A percentile compares a stretch with the other conserved stretches of the same genome.
Conservation (phyloP, 345 rosid species). For the Carallia brachiata region DNA sequence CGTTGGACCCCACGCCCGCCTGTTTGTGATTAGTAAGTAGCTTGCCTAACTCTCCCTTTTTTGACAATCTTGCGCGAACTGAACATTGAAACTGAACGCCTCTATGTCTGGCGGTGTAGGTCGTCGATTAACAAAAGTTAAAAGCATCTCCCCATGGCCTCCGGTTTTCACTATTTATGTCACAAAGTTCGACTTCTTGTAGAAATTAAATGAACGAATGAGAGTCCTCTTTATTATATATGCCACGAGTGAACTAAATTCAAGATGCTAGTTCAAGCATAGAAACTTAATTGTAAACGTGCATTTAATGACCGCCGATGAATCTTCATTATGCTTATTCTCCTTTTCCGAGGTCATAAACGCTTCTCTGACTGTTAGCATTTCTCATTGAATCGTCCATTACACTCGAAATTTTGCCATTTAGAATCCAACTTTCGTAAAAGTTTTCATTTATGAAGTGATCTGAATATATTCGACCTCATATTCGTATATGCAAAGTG, state of each 20-base stretch:
- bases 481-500: too few species aligned
- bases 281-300: too few species aligned
- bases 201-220: slow-evolving; percentile 17
- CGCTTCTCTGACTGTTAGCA: too few species aligned
- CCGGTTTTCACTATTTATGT: slow-evolving; percentile 13
- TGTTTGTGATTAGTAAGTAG: neutral
- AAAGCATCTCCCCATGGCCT: slow-evolving; percentile 14
- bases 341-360: too few species aligned
- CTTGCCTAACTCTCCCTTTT: slow-evolving; percentile 15
- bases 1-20: neutral
- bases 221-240: slow-evolving; percentile 1
- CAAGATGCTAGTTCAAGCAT: neutral
- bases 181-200: neutral
- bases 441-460: too few species aligned
- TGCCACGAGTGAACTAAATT: too few species aligned
- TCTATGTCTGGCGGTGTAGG: neutral
- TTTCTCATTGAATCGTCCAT: too few species aligned
- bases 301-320: too few species aligned
- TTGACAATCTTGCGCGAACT: slow-evolving; percentile 7
- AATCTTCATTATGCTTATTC: too few species aligned
- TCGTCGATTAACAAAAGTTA: neutral
- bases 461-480: too few species aligned
- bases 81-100: neutral
- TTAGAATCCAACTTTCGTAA: too few species aligned
- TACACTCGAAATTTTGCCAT: too few species aligned